Percentiles rank a stretch among this genome's conserved stretches.
These are phyloP conservation scores for Paraphoma chrysanthemicola DNA, from an alignment of 2,329 filamentous ascomycete species.

Conservation along the genomic window DNA sequence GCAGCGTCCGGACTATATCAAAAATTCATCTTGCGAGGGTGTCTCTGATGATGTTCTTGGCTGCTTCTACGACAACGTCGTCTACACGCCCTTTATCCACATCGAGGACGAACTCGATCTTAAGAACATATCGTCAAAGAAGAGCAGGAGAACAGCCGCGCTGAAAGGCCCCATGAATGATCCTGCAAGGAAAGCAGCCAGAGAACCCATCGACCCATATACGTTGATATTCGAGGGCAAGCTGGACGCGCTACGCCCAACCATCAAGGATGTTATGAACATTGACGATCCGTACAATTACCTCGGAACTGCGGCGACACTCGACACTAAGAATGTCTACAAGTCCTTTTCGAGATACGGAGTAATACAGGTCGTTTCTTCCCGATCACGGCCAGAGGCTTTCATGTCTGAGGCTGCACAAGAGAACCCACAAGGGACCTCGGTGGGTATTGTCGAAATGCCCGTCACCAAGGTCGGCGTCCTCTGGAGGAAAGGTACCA, in stretches of 20 bases:
- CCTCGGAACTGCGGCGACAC: constrained; percentile 73
- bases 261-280: constrained; percentile 88
- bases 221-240: constrained; percentile 91
- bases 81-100: constrained; percentile 97
- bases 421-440: constrained; percentile 81
- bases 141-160: constrained; percentile 70
- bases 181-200: constrained; percentile 68
- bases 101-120: constrained; percentile 90
- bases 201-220: constrained; percentile 94
- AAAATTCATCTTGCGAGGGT: constrained; percentile 89
- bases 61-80: constrained; percentile 98
- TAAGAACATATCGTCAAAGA: constrained; percentile 74
- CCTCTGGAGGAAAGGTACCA: constrained; percentile 91
- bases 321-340: constrained; percentile 83
- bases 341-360: constrained; percentile 91
- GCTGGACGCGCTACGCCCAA: constrained; percentile 81
- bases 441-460: constrained; percentile 91
- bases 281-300: constrained; percentile 93
- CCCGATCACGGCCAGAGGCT: constrained; percentile 89
- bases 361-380: constrained; percentile 92
- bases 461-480: constrained; percentile 96
- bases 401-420: constrained; percentile 90
- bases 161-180: constrained; percentile 67
- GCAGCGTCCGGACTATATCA: constrained; percentile 94
- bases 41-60: constrained; percentile 93